Conservation (phyloP, 495 filamentous ascomycete species). For the Hypoxylon trugodes region DNA sequence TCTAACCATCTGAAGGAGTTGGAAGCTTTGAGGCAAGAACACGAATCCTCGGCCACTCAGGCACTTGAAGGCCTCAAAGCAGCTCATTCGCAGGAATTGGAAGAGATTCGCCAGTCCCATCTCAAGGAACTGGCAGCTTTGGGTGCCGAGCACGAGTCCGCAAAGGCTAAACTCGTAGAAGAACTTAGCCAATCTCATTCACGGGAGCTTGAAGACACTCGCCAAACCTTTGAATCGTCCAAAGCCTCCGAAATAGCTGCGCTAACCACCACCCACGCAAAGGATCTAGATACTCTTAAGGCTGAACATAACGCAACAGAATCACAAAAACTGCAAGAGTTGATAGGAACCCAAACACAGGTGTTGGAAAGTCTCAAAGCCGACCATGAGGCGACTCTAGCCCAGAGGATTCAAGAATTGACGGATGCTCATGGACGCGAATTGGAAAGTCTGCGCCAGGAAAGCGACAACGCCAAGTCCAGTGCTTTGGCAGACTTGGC, state of each 20-base stretch:
- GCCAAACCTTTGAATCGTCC: slow-evolving; percentile 21
- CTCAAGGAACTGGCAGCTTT: slow-evolving; percentile 17
- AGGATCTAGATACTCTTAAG: slow-evolving; percentile 25
- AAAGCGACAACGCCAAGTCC: slow-evolving; percentile 17
- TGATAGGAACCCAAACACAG: slow-evolving; percentile 14
- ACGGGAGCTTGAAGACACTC: slow-evolving; percentile 24
- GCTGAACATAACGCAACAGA: slow-evolving; percentile 15
- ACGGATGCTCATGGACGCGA: slow-evolving; percentile 17
- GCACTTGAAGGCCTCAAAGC: slow-evolving; percentile 21
- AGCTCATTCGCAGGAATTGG: slow-evolving; percentile 29
- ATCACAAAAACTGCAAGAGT: slow-evolving; percentile 29
- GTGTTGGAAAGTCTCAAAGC: slow-evolving; percentile 23
- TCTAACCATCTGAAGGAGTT: slow-evolving; percentile 37
- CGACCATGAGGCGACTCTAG: slow-evolving; percentile 26
- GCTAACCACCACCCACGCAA: slow-evolving; percentile 18
- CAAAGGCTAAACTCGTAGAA: slow-evolving; percentile 21
- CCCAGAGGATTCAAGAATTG: slow-evolving; percentile 29
- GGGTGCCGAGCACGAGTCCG: slow-evolving; percentile 30
- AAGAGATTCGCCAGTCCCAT: slow-evolving; percentile 29
- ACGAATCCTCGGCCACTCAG: slow-evolving; percentile 24
- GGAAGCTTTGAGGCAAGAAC: slow-evolving; percentile 30
- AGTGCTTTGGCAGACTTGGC: slow-evolving; percentile 15
- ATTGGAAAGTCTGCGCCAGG: slow-evolving; percentile 22
- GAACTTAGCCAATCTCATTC: slow-evolving; percentile 29
- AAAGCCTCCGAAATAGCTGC: slow-evolving; percentile 35